Percentiles rank a stretch among this genome's conserved stretches.
phyloP scores from a whole-genome alignment of 169 alveolate genomes.

The Toxoplasma gondii region DNA sequence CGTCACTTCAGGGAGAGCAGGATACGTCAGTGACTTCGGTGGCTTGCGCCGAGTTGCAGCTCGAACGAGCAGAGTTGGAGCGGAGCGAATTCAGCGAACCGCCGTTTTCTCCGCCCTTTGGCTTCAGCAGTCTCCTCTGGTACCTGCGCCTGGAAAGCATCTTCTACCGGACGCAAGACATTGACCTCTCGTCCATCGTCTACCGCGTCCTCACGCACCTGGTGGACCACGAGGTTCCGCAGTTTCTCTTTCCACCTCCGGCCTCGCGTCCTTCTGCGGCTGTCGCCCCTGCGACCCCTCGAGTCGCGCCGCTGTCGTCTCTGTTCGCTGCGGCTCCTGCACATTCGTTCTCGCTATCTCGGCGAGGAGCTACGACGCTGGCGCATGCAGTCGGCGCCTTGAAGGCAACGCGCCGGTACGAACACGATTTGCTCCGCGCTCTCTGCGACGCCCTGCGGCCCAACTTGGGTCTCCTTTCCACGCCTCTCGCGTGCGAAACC shows the following conservation, averaged over 20 bases:
- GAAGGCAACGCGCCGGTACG: background rate
- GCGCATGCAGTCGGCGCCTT: background rate
- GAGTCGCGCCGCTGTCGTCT: background rate
- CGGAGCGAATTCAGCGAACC: background rate
- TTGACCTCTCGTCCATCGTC: background rate
- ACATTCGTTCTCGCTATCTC: background rate
- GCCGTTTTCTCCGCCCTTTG: background rate
- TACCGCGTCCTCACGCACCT: slow-evolving; percentile 27
- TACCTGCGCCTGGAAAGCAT: background rate
- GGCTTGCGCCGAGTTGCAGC: too few species aligned
- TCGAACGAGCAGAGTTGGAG: background rate
- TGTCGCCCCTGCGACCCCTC: background rate
- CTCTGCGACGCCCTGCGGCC: slow-evolving; percentile 18
- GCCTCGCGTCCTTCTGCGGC: background rate
- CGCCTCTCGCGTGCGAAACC: background rate
- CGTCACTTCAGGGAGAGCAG: too few species aligned
- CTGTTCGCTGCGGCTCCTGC: background rate
- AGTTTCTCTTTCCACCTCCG: background rate
- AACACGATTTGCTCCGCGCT: slow-evolving; percentile 3
- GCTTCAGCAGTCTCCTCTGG: slow-evolving; percentile 8
- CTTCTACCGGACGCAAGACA: background rate
- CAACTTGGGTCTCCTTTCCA: background rate
- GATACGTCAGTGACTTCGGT: too few species aligned
- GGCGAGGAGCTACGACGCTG: background rate
- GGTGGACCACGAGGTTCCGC: background rate